Conservation (phyloP, 225 moss, liverwort and hornwort species). For the Thuidium tamariscinum region DNA sequence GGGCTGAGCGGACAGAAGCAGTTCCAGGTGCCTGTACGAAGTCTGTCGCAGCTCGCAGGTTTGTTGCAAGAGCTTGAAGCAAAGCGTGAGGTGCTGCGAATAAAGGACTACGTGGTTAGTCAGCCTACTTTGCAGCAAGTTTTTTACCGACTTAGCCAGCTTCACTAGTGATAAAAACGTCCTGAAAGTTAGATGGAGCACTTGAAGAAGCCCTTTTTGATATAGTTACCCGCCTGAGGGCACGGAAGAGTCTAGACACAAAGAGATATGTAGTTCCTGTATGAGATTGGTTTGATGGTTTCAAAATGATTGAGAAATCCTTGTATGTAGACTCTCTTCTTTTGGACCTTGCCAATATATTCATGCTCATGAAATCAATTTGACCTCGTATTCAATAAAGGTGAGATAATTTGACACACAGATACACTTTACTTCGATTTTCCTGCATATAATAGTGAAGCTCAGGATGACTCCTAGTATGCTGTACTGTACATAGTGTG, state of each 20-base stretch:
- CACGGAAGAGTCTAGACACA: neutral
- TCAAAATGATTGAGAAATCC: neutral
- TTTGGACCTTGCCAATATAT: neutral
- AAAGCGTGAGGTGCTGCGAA: conserved; percentile 58
- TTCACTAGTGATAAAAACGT: neutral
- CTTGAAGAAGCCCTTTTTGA: neutral
- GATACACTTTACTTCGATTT: neutral
- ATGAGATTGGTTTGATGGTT: neutral
- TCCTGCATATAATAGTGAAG: neutral
- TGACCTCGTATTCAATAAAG: neutral
- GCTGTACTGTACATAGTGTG: neutral
- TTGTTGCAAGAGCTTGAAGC: conserved; percentile 66
- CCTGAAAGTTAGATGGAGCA: neutral
- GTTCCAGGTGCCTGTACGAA: conserved; percentile 61
- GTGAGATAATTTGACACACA: neutral
- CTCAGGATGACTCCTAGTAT: neutral
- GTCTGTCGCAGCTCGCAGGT: conserved; percentile 52
- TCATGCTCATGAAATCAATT: neutral
- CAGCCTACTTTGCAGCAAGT: conserved; percentile 88
- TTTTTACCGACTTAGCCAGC: conserved; percentile 61
- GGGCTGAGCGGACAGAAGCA: conserved; percentile 42
- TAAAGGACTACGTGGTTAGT: conserved; percentile 72
- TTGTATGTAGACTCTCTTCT: neutral
- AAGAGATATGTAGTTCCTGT: neutral
- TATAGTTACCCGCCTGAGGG: neutral